Percentiles rank a stretch among this genome's conserved stretches.
Conservation (phyloP, 192 early-diverging fungal species). For the Coemansia sp. region DNA sequence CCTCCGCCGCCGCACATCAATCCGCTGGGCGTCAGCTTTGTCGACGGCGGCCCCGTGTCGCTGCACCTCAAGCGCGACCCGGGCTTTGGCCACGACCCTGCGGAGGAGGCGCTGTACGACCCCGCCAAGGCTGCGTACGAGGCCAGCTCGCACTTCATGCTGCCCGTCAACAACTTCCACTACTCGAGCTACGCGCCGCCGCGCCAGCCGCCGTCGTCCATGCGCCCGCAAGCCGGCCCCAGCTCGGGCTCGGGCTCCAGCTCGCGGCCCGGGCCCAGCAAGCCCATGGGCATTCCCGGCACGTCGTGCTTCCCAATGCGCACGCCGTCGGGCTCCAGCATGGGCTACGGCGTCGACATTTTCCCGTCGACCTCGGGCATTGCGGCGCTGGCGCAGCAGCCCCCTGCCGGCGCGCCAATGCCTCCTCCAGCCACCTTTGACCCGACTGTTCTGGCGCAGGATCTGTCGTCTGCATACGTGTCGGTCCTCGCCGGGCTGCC, state of each 20-base stretch:
- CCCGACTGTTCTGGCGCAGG: constrained; percentile 31
- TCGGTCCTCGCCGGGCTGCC: constrained; percentile 30
- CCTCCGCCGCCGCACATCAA: constrained; percentile 34
- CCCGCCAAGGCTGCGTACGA: constrained; percentile 43
- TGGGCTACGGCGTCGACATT: constrained; percentile 1
- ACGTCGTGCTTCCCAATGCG: constrained; percentile 7
- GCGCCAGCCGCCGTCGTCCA: neutral
- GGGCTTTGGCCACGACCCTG: constrained; percentile 29
- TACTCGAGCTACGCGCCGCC: constrained; percentile 15
- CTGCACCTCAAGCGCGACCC: constrained; percentile 50
- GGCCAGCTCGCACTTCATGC: constrained; percentile 37
- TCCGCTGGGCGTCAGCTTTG: constrained; percentile 23
- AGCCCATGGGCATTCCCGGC: constrained; percentile 11
- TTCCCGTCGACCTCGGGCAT: constrained; percentile 6
- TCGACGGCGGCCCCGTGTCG: constrained; percentile 33
- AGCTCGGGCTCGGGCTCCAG: neutral
- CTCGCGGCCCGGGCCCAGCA: too few species aligned
- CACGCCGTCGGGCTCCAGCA: constrained; percentile 33
- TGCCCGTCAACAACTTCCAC: constrained; percentile 34
- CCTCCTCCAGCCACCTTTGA: constrained; percentile 24
- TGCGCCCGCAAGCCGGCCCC: neutral
- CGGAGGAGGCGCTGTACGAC: constrained; percentile 39
- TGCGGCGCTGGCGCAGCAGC: neutral
- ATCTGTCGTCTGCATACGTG: constrained; percentile 44
- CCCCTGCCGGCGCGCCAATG: neutral